phyloP scores from a whole-genome alignment of 139 green algal genomes.

The Diplosphaera chodatii region DNA sequence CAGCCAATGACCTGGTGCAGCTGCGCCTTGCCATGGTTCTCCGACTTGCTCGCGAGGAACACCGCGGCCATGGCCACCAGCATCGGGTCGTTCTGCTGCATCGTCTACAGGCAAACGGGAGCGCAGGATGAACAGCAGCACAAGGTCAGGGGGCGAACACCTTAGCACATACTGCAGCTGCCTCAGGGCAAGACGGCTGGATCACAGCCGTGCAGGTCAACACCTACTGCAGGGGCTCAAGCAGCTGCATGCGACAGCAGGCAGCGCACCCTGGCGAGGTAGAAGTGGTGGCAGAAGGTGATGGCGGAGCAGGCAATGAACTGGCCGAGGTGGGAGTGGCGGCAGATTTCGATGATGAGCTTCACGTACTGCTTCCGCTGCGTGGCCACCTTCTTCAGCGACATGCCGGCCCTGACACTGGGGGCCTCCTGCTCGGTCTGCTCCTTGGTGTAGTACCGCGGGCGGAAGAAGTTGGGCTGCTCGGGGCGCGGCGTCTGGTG shows the following conservation, averaged over 20 bases:
- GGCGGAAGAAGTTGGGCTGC: neutral
- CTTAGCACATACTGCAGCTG: too few species aligned
- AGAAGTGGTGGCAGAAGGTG: constrained; percentile 1
- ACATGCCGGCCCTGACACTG: neutral
- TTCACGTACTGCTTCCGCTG: neutral
- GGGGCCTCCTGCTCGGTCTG: neutral
- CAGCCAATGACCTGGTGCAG: too few species aligned
- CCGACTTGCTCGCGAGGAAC: neutral
- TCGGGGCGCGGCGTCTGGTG: too few species aligned
- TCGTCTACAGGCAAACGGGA: too few species aligned
- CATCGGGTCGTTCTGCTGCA: neutral
- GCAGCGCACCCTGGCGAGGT: neutral
- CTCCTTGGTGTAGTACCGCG: neutral
- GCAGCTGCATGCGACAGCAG: too few species aligned
- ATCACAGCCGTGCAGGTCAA: too few species aligned
- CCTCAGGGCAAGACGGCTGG: too few species aligned
- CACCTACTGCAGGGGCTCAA: too few species aligned
- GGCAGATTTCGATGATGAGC: neutral
- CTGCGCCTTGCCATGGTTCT: neutral
- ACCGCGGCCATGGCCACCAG: neutral
- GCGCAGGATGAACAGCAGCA: too few species aligned
- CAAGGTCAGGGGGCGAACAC: too few species aligned
- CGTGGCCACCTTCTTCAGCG: neutral
- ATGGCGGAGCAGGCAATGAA: neutral
- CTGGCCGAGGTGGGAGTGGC: neutral